Evolutionary conservation across 106 monocot genomes (phyloP).

Genomic region (Phalaenopsis aphrodite): DNA sequence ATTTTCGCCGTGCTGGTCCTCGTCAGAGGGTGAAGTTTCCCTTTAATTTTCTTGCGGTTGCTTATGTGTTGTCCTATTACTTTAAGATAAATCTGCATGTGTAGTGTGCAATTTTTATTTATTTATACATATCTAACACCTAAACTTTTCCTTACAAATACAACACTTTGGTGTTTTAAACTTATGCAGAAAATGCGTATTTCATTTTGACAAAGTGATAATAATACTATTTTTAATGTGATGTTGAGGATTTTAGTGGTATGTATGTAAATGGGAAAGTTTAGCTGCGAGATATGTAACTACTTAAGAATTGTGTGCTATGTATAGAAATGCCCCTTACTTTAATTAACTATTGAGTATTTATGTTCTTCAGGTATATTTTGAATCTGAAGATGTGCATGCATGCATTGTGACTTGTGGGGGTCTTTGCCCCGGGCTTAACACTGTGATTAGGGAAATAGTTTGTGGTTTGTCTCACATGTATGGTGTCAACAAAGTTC

Average conservation of each 20-base stretch:
- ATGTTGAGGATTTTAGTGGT: no score
- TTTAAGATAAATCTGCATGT: not conserved
- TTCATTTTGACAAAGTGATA: no score
- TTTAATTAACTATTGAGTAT: not conserved
- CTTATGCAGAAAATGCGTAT: no score
- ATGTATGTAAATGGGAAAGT: no score
- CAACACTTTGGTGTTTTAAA: no score
- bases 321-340: no score
- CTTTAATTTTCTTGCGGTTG: not conserved
- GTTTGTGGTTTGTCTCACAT: conserved; percentile 74
- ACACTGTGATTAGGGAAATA: conserved; percentile 84
- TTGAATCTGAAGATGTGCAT: conserved; percentile 69
- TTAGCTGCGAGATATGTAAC: no score
- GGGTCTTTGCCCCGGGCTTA: conserved; percentile 88
- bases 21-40: conserved; percentile 52
- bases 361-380: conserved; percentile 46
- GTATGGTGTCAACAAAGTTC: conserved; percentile 56
- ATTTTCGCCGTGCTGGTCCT: conserved; percentile 83
- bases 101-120: no score
- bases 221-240: no score
- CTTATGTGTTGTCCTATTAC: not conserved
- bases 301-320: no score
- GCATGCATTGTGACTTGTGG: conserved; percentile 93
- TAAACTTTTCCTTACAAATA: no score
- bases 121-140: no score